Percentiles rank a stretch among this genome's conserved stretches.
These are phyloP conservation scores for Agastache rugosa DNA, from an alignment of 257 asterid genomes.

Conservation along the genomic window DNA sequence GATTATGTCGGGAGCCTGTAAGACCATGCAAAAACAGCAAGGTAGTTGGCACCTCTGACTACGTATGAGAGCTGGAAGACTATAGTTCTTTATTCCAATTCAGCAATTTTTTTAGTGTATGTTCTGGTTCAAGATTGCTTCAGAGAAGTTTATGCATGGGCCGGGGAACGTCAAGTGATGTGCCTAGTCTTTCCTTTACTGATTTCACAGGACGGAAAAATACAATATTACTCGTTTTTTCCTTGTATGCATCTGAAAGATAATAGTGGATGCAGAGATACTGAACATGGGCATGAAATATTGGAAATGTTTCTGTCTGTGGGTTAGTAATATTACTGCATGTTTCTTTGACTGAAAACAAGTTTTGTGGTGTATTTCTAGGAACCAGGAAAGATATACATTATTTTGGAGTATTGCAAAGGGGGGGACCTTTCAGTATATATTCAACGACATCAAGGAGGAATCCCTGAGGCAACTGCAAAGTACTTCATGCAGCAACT, in stretches of 20 bases:
- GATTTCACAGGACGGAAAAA: conserved; percentile 1
- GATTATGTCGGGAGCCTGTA: conserved; percentile 6
- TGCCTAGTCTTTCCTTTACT: conserved; percentile 6
- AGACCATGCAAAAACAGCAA: not conserved
- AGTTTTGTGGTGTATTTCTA: conserved; percentile 40
- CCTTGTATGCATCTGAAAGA: conserved; percentile 12
- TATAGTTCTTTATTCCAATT: not conserved
- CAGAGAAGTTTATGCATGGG: conserved; percentile 20
- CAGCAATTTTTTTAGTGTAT: conserved; percentile 16
- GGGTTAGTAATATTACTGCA: conserved; percentile 23
- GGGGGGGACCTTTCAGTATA: conserved; percentile 94
- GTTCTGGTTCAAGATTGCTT: conserved; percentile 2
- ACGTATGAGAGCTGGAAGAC: not conserved
- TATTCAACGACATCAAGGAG: conserved; percentile 75
- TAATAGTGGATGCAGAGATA: conserved; percentile 18
- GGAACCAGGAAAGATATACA: conserved; percentile 93
- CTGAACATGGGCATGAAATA: not conserved
- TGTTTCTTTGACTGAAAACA: not conserved
- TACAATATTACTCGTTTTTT: not conserved
- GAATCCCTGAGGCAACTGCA: conserved; percentile 82
- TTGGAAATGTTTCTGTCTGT: conserved; percentile 19
- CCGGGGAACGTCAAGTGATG: not conserved
- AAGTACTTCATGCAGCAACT: conserved; percentile 95
- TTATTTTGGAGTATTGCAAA: conserved; percentile 87
- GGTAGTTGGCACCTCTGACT: conserved; percentile 1